Base-by-base conservation (phyloP, 495 filamentous ascomycete species). In the Penicillium bialowiezense region DNA sequence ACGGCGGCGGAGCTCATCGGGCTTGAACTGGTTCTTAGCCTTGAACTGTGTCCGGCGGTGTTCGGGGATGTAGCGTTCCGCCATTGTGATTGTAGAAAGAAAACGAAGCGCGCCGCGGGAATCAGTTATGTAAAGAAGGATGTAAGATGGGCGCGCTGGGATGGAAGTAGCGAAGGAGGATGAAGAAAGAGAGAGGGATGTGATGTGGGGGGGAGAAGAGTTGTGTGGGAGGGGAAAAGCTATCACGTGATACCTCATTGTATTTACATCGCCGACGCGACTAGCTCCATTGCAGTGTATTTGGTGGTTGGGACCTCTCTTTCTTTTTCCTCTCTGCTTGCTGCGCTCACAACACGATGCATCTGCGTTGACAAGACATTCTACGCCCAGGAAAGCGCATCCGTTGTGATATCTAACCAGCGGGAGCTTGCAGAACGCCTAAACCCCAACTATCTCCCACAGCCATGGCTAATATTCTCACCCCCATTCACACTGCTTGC, bases 31-130 rank as follows among this genome's bases (percentile, higher is more conserved):
- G 68, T 86, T 89, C 79, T 93, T 95, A 51, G 95, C 95, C 84
- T 99, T 99, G 82, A 93, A 99, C 74, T 96, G 91, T 39, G 87
- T 96, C 63, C 95, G 93, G 65, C 95, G 90, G 81, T 99, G 95
- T 75, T 97, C 95, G 65, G 95, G 95, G 67, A 99, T 99, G 77
- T 96, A 99, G 40, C 91, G 89, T 65, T 99, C 95, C 62, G 92
- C 84, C 95, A 99, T 99, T 77, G 57, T 86, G 66, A 62, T 68
- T 69, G 57, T 67, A 56, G n/a, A 45, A 58, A 56, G 58, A 59
- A 60, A 62, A 62, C 49, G 64, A 67, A 64, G 60, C 60, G 59
- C 60, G 63, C 58, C 60, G 67, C 52, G 20, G 54, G 44, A 59
- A 58, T 54, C 44, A 63, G 63, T 31, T 23, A 36, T 56, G 26